phyloP scores from a whole-genome alignment of 352 stramenopile species.

The Globisporangium orthogonon region DNA sequence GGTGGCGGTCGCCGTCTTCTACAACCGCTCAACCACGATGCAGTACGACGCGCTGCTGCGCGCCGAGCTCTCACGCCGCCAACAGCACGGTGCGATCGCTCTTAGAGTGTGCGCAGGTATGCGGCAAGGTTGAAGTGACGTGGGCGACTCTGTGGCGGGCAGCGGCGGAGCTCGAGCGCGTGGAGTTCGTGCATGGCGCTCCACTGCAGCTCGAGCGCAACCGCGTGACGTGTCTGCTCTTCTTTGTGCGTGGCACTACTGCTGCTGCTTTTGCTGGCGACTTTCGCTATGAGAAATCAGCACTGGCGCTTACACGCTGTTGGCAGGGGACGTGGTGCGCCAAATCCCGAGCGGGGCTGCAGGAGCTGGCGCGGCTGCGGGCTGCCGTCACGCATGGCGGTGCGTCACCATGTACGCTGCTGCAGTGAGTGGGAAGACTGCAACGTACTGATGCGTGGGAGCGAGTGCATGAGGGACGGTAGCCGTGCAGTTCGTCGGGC shows the following conservation, averaged over 20 bases:
- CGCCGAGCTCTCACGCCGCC: slow-evolving; percentile 12
- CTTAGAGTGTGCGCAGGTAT: neutral
- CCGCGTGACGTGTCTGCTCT: slow-evolving; percentile 67
- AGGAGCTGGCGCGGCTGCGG: slow-evolving; percentile 39
- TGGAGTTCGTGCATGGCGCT: slow-evolving; percentile 58
- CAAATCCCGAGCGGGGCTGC: slow-evolving; percentile 40
- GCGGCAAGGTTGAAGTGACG: neutral
- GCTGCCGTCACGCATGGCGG: slow-evolving; percentile 26
- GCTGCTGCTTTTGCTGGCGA: neutral
- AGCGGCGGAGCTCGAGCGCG: slow-evolving; percentile 32
- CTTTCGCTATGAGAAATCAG: neutral
- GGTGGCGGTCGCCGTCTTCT: slow-evolving; percentile 43
- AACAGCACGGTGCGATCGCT: slow-evolving; percentile 5
- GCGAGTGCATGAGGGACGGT: neutral
- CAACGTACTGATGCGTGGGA: neutral
- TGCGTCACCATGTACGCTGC: slow-evolving; percentile 1
- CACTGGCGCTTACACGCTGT: neutral
- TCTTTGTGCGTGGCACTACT: slow-evolving; percentile 40
- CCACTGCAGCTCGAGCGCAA: slow-evolving; percentile 40
- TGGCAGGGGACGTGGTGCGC: slow-evolving; percentile 57
- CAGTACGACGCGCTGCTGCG: slow-evolving; percentile 43
- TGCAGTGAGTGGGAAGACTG: neutral
- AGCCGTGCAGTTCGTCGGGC: slow-evolving; percentile 52
- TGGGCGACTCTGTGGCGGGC: neutral
- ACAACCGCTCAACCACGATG: slow-evolving; percentile 43